Conservation (phyloP, 2,329 filamentous ascomycete species). For the Alternaria solani region DNA sequence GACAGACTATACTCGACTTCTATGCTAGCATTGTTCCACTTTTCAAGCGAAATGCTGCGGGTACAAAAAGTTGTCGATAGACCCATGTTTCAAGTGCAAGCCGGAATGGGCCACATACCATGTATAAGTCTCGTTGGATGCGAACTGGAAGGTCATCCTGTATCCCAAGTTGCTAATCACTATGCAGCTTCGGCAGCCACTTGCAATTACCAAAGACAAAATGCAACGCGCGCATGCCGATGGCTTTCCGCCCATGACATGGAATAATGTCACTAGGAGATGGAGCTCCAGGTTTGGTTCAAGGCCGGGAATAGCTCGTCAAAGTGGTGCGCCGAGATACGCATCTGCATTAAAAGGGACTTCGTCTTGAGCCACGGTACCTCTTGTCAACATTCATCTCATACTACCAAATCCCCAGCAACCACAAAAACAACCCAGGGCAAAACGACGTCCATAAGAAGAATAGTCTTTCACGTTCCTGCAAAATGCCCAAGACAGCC, state of each 20-base stretch:
- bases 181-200: not conserved
- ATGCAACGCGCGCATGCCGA: not conserved
- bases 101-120: no score
- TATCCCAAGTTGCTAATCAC: not conserved
- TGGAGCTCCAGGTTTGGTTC: not conserved
- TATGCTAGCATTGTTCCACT: not conserved
- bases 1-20: no score
- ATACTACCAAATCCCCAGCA: not conserved
- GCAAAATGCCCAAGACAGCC: not conserved
- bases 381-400: no score
- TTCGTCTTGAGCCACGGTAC: not conserved
- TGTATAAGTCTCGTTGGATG: no score
- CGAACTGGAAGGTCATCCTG: no score
- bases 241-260: not conserved
- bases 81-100: no score
- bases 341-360: not conserved
- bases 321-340: not conserved
- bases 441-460: not conserved
- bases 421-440: not conserved
- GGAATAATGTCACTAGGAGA: not conserved
- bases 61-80: not conserved
- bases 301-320: not conserved
- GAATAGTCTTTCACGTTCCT: not conserved
- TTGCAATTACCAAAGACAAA: not conserved
- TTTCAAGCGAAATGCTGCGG: not conserved